Percentiles rank a stretch among this genome's conserved stretches.
Evolutionary conservation across 345 rosid species (phyloP).

Genomic region (Gossypium mustelinum): DNA sequence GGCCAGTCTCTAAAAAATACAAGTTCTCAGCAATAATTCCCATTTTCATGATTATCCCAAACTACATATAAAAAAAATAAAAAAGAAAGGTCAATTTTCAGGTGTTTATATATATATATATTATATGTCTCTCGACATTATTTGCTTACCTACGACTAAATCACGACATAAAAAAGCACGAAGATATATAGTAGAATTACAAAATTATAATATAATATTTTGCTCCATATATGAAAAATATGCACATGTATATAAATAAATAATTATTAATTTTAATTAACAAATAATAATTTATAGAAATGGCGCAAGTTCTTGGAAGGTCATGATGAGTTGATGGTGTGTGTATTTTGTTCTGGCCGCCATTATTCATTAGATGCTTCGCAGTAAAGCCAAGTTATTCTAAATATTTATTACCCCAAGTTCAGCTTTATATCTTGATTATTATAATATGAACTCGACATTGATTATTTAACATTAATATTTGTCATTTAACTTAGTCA

Average conservation of each 20-base stretch:
- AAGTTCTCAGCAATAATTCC: not conserved
- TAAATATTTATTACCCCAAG: not conserved
- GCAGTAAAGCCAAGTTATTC: constrained; percentile 5
- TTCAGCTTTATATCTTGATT: not conserved
- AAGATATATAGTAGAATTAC: no score
- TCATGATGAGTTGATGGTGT: not conserved
- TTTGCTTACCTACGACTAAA: no score
- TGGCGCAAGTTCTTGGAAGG: not conserved
- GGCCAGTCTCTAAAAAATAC: not conserved
- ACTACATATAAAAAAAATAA: not conserved
- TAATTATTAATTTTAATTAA: no score
- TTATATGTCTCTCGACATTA: no score
- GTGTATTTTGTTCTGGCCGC: not conserved
- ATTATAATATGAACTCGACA: not conserved
- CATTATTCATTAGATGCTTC: not conserved
- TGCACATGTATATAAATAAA: no score
- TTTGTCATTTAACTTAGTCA: not conserved
- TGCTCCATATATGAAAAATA: no score
- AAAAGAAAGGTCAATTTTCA: not conserved
- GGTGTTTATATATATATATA: no score
- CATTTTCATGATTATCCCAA: not conserved
- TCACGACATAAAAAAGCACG: no score
- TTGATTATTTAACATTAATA: not conserved
- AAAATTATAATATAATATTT: no score
- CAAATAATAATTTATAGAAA: no score